Evolutionary conservation across 2,329 filamentous ascomycete genomes (phyloP).

Genomic region (Trichoderma lentiforme): DNA sequence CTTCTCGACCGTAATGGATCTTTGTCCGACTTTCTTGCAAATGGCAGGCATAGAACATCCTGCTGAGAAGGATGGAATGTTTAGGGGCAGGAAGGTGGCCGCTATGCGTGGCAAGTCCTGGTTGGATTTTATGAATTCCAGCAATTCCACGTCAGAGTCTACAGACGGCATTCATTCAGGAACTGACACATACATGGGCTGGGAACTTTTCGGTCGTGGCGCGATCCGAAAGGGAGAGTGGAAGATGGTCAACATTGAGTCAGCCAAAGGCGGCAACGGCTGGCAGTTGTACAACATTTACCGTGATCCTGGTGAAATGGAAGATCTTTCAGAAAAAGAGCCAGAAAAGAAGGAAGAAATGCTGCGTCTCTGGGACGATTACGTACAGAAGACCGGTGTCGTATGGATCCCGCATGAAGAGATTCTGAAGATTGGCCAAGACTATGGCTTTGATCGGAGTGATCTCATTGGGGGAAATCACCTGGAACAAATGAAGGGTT

Average conservation of each 20-base stretch:
- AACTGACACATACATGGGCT: neutral
- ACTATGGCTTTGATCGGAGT: neutral
- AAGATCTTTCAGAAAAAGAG: constrained; percentile 21
- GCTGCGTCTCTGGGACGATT: neutral
- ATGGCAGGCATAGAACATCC: neutral
- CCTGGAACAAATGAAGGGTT: neutral
- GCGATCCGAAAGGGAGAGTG: neutral
- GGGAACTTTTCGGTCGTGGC: neutral
- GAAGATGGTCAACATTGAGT: neutral
- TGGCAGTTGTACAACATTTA: constrained; percentile 35
- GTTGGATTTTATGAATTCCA: neutral
- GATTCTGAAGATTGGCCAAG: neutral
- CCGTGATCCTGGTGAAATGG: constrained; percentile 32
- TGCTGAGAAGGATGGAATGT: neutral
- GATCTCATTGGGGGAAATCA: neutral
- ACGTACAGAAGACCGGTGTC: constrained; percentile 16
- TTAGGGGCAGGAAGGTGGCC: neutral
- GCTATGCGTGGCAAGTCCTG: neutral
- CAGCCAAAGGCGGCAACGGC: constrained; percentile 8
- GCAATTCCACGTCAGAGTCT: neutral
- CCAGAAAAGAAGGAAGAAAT: neutral
- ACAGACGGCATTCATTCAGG: neutral
- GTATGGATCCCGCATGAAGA: neutral
- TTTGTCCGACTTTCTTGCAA: neutral
- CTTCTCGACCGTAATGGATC: neutral